Base-by-base conservation (phyloP, 2,329 filamentous ascomycete genomes). In the Curvularia spicifera region DNA sequence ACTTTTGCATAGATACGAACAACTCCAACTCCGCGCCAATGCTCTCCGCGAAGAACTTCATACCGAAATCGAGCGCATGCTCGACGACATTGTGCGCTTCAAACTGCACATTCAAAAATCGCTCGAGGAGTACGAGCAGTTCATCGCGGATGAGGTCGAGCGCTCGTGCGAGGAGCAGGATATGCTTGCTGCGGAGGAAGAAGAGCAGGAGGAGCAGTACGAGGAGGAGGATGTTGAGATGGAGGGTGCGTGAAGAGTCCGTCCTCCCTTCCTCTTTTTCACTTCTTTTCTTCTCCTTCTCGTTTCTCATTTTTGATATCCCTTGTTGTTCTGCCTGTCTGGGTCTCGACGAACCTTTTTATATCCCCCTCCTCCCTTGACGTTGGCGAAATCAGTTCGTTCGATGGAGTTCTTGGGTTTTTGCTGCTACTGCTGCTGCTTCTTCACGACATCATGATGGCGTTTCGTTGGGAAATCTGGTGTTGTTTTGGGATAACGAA, bases 81-180 rank as follows among this genome's bases (percentile, higher is more conserved):
- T 99, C 59, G 96, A 97, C 79, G 93, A 98, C 74, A 90, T 97
- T 61, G 96, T 98, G 81, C 93, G 96, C 72, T 98, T 99, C 86
- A 99, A 99, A 81, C 91, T 99, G 64, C 93, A 98, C 72, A 84
- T 99, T 51, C 95, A 99, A 78, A 93, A 93, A 80, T 89, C 88
- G 58, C 82, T 99, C 53, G 94, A 97, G 74, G 91, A 95, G 71
- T 98, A 97, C 76, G 95, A 99, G 79, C 88, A 89, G 55, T 97
- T 97, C 73, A 92, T 97, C 6, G 89, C 91, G 2, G 91, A 96
- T 65, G 94, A 98, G 79, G 88, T 97, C n/a, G 91, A 96, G 80
- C 71, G 71, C 43, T 82, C 84, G 69, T 84, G 80, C 69, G 78
- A 79, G 63, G 84, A 84, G 69, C 71, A 85, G 61, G 81, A 81